Evolutionary conservation across 1,284 basidiomycete species (phyloP).

Genomic region (Trichosporon sp.): DNA sequence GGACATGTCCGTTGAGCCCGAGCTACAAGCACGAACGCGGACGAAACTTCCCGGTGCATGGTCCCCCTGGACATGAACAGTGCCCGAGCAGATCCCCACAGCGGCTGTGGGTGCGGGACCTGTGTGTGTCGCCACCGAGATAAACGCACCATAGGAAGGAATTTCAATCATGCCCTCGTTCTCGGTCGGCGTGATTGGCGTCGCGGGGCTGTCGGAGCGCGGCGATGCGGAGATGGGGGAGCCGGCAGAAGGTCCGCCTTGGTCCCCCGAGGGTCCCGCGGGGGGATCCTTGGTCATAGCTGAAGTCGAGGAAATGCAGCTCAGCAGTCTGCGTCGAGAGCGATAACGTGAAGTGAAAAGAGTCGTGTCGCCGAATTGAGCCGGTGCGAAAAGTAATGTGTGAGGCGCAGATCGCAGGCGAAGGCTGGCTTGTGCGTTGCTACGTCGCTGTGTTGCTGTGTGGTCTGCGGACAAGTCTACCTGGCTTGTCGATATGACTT

Average conservation of each 20-base stretch:
- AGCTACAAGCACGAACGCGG: not conserved
- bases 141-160: not conserved
- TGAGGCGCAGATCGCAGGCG: not conserved
- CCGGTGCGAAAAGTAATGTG: not conserved
- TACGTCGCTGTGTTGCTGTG: not conserved
- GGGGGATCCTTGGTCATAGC: not conserved
- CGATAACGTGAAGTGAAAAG: not conserved
- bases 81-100: not conserved
- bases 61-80: not conserved
- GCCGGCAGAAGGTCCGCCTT: no score
- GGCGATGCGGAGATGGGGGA: no score
- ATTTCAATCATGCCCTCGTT: not conserved
- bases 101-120: not conserved
- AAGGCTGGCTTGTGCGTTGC: not conserved
- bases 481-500: not conserved
- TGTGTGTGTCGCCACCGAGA: not conserved
- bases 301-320: not conserved
- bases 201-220: not conserved
- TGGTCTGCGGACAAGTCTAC: not conserved
- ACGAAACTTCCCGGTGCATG: not conserved
- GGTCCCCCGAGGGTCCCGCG: no score
- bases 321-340: not conserved
- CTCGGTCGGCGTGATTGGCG: not conserved
- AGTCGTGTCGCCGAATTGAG: not conserved
- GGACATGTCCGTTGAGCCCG: no score